These are phyloP conservation scores for Microdochium bolleyi DNA, from an alignment of 2,329 filamentous ascomycete species.

Conservation along the genomic window DNA sequence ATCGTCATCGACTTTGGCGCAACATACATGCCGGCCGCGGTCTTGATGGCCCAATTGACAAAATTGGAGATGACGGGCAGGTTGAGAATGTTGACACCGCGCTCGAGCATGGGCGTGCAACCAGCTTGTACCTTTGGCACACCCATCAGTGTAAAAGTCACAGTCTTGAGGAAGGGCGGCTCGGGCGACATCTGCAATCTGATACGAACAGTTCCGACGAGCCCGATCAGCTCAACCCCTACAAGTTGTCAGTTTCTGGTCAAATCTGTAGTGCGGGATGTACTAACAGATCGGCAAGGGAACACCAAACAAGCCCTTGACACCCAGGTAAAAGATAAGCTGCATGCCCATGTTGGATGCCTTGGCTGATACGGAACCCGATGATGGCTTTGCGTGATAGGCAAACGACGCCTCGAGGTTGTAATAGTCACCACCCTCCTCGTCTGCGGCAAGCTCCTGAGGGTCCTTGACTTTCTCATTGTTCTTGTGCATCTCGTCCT, in stretches of 20 bases:
- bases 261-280: constrained; percentile 6
- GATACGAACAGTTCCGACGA: constrained; percentile 82
- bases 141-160: constrained; percentile 93
- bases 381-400: constrained; percentile 77
- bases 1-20: constrained; percentile 91
- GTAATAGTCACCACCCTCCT: constrained; percentile 87
- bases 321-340: constrained; percentile 84
- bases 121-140: constrained; percentile 82
- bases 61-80: constrained; percentile 91
- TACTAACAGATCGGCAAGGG: constrained; percentile 67
- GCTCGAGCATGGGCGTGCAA: constrained; percentile 87
- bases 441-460: constrained; percentile 78
- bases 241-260: constrained; percentile 3
- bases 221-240: constrained; percentile 75
- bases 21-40: constrained; percentile 84
- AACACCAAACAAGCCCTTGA: constrained; percentile 82
- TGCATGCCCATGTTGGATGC: constrained; percentile 97
- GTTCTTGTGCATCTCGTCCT: constrained; percentile 69
- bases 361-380: constrained; percentile 58
- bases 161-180: constrained; percentile 82
- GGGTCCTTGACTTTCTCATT: constrained; percentile 78
- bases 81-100: constrained; percentile 84
- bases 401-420: constrained; percentile 87
- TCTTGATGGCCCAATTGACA: constrained; percentile 88
- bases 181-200: constrained; percentile 82